Conservation (phyloP, 495 filamentous ascomycete genomes). For the Penicillium roqueforti region DNA sequence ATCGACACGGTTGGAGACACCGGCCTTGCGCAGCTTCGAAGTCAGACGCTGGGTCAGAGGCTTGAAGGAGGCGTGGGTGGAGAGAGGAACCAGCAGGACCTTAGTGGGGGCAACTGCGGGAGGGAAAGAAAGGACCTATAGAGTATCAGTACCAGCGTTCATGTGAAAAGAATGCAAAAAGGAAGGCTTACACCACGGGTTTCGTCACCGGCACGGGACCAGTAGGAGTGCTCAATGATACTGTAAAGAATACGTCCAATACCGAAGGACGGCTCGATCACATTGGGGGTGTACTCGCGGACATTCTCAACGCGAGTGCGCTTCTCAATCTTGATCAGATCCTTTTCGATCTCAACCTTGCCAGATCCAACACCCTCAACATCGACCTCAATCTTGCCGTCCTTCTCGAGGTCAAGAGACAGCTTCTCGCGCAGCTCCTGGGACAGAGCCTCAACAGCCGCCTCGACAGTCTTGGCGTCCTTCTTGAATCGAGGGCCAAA, state of each 20-base stretch:
- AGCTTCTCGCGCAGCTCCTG: constrained; percentile 71
- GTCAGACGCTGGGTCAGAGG: constrained; percentile 51
- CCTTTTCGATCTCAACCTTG: constrained; percentile 66
- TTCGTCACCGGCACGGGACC: constrained; percentile 61
- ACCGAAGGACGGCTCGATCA: constrained; percentile 83
- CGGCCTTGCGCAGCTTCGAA: constrained; percentile 51
- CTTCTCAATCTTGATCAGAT: constrained; percentile 67
- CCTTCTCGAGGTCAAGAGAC: constrained; percentile 57
- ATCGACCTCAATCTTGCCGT: constrained; percentile 63
- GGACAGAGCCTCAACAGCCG: constrained; percentile 59
- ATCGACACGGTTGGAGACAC: constrained; percentile 61
- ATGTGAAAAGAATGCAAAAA: neutral
- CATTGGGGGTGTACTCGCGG: constrained; percentile 76
- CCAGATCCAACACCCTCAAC: constrained; percentile 59
- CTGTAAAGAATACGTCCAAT: constrained; percentile 77
- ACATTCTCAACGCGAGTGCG: constrained; percentile 63
- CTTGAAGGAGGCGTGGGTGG: constrained; percentile 53
- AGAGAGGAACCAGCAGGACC: constrained; percentile 64
- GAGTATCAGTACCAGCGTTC: constrained; percentile 7
- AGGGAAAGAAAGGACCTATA: constrained; percentile 62
- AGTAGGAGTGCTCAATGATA: constrained; percentile 76
- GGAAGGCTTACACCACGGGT: constrained; percentile 56
- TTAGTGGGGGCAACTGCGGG: constrained; percentile 64
- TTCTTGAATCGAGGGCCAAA: constrained; percentile 79
- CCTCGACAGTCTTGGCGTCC: constrained; percentile 69